Evolutionary conservation across 495 filamentous ascomycete genomes (phyloP).

Genomic region (Aspergillus ellipticus): DNA sequence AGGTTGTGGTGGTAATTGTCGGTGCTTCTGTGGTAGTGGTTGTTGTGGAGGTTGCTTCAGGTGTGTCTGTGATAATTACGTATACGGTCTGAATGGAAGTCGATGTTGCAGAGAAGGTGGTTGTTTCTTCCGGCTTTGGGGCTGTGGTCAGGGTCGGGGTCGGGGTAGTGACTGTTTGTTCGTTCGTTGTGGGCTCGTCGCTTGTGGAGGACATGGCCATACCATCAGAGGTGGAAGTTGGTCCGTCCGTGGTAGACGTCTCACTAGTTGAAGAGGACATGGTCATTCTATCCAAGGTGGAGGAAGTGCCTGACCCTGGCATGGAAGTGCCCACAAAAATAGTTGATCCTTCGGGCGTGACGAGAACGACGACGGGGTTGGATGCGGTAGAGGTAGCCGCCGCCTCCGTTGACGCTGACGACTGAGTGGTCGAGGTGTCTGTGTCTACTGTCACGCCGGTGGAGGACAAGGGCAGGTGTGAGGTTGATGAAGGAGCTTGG

Average conservation of each 20-base stretch:
- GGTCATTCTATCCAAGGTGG: not conserved
- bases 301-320: not conserved
- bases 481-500: not conserved
- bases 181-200: not conserved
- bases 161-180: not conserved
- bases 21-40: slow-evolving; percentile 3
- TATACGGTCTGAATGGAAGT: not conserved
- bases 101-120: not conserved
- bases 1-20: not conserved
- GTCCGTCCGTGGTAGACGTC: no score
- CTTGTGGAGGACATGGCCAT: not conserved
- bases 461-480: not conserved
- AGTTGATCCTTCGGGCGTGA: slow-evolving; percentile 6
- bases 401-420: not conserved
- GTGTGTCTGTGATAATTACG: not conserved
- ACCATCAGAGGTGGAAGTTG: not conserved
- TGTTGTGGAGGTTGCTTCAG: not conserved
- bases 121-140: not conserved
- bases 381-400: not conserved
- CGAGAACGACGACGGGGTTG: slow-evolving; percentile 7
- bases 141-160: not conserved
- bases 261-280: no score
- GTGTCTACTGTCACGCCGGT: not conserved
- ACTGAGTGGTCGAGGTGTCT: not conserved
- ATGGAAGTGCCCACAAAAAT: not conserved